Evolutionary conservation across 2,329 filamentous ascomycete genomes (phyloP).

Genomic region (Trichoderma sp.): DNA sequence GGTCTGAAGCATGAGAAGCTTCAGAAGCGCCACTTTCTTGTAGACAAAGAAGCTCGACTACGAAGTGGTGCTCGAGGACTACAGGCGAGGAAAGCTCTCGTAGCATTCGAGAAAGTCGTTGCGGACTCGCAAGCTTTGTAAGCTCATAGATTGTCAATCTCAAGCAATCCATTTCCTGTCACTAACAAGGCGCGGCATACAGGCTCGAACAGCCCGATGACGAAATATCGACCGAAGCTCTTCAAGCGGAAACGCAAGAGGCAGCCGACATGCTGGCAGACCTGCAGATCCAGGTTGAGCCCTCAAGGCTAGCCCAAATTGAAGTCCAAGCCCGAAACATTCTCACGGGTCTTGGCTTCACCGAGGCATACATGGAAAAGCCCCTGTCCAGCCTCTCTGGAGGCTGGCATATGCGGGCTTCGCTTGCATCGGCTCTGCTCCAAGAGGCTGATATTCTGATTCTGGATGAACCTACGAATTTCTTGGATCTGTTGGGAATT

Average conservation of each 20-base stretch:
- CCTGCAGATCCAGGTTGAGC: slow-evolving; percentile 66
- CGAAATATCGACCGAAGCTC: slow-evolving; percentile 53
- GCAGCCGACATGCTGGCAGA: slow-evolving; percentile 68
- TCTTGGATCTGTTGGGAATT: slow-evolving; percentile 77
- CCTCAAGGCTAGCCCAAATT: slow-evolving; percentile 60
- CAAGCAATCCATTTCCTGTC: neutral
- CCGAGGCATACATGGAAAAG: slow-evolving; percentile 57
- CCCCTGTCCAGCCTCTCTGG: slow-evolving; percentile 68
- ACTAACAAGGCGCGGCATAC: neutral
- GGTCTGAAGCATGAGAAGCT: slow-evolving; percentile 61
- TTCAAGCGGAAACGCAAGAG: slow-evolving; percentile 66
- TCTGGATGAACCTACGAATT: slow-evolving; percentile 85
- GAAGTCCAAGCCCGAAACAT: slow-evolving; percentile 66
- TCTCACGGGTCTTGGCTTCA: slow-evolving; percentile 69
- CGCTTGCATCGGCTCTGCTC: slow-evolving; percentile 64
- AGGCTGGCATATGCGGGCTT: slow-evolving; percentile 71
- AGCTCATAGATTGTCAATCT: slow-evolving; percentile 24
- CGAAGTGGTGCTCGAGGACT: slow-evolving; percentile 73
- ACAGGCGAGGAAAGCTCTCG: slow-evolving; percentile 72
- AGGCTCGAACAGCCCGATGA: slow-evolving; percentile 52
- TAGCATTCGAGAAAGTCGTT: slow-evolving; percentile 65
- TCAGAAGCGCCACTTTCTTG: slow-evolving; percentile 62
- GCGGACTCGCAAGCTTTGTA: slow-evolving; percentile 55
- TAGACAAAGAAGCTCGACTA: slow-evolving; percentile 70
- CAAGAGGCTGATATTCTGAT: slow-evolving; percentile 76